Base-by-base conservation (phyloP, 2,329 filamentous ascomycete genomes). In the Talaromyces albobiverticillius region DNA sequence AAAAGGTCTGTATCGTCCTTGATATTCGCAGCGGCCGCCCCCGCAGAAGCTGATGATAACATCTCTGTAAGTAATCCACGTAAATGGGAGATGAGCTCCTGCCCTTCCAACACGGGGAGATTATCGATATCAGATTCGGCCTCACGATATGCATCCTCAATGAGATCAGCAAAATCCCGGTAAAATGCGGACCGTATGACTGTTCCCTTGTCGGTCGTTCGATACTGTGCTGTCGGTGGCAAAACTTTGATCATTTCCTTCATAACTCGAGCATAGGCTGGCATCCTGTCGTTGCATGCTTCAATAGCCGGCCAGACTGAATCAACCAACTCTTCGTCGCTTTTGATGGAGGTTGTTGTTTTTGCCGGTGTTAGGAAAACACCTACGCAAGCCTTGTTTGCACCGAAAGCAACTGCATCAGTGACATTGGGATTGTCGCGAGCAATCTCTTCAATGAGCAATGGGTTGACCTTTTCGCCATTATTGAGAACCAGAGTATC, bases 1-100 rank as follows among this genome's bases (percentile, higher is more conserved):
- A 86, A 87, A 61, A 87, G 81, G 61, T 87, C 84, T 1, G 77
- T 74, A 14, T 78, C 75, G 46, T 70, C 61, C 10, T 64, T 45
- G 9, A 62, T 16, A n/a, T 62, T 25, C n/a, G 46, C 11, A 9
- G 61, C 51, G 1, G 67, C 62, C 74, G 60, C 10, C 69, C 63
- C 23, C n/a, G n/a, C n/a, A n/a, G n/a, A n/a, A n/a, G 61, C 57
- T 2, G 61, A 63, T 20, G 78, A 57, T 36, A 74, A 77, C 0
- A 53, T 31, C 46, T 31, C 46, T 67, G 66, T 2, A 77, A 43
- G 3, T 71, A 71, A 0, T 46, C 26, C 3, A 64, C 59, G 26
- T 59, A 60, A 9, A 66, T 29, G 51, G 20, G 36, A 54, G 34
- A 62, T 50, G 51, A 64, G 53, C 53, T 18, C 60, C 54, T 23